These are phyloP conservation scores for Auriculariales sp. DNA, from an alignment of 768 basidiomycete genomes.

Conservation along the genomic window DNA sequence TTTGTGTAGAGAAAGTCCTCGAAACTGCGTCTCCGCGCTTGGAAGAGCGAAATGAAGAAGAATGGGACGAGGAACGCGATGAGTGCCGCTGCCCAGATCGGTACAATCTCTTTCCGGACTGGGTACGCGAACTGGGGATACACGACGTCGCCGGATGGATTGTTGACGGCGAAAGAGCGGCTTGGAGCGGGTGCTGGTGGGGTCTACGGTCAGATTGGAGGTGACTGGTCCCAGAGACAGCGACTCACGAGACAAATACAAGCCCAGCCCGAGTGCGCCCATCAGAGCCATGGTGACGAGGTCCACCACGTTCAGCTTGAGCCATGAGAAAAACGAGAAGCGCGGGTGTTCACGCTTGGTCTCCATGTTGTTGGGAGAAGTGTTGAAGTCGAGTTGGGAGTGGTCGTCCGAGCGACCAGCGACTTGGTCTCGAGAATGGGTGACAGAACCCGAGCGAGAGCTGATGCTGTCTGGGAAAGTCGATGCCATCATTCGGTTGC, in stretches of 20 bases:
- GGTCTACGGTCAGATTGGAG: constrained; percentile 3
- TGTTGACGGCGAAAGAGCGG: constrained; percentile 29
- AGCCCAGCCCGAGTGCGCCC: constrained; percentile 37
- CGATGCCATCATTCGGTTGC: no score
- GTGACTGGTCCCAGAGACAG: neutral
- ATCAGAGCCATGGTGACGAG: constrained; percentile 42
- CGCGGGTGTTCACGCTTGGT: no score
- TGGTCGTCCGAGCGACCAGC: no score
- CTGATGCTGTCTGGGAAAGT: no score
- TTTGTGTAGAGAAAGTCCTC: constrained; percentile 35
- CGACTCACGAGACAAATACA: constrained; percentile 33
- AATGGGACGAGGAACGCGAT: constrained; percentile 41
- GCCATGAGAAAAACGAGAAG: constrained; percentile 24
- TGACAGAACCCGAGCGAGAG: no score
- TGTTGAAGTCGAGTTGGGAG: no score
- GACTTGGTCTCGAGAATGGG: no score
- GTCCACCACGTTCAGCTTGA: constrained; percentile 35
- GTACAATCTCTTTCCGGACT: constrained; percentile 34
- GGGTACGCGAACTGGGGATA: constrained; percentile 41
- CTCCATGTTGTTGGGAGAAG: no score
- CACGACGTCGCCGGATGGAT: constrained; percentile 31
- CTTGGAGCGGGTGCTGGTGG: constrained; percentile 26
- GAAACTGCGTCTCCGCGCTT: constrained; percentile 30
- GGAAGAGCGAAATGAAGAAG: constrained; percentile 40
- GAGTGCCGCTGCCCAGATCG: constrained; percentile 37